These are phyloP conservation scores for Xanthoconium separans DNA, from an alignment of 1,284 basidiomycete genomes.

Conservation along the genomic window DNA sequence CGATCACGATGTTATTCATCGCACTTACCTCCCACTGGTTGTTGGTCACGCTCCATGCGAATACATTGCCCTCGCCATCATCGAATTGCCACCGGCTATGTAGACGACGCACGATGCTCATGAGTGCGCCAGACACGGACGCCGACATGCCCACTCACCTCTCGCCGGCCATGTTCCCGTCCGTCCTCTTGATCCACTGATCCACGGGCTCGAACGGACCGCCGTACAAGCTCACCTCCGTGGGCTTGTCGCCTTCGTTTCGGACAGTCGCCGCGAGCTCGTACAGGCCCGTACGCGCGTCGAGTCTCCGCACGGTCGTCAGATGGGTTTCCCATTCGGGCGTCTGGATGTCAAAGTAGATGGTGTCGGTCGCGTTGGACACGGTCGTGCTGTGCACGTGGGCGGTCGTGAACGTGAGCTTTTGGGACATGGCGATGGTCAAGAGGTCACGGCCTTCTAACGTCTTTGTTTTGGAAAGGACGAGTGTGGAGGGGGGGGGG, in stretches of 20 bases:
- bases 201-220: constrained; percentile 8
- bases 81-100: constrained; percentile 28
- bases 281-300: constrained; percentile 30
- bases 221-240: constrained; percentile 17
- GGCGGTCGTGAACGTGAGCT: constrained; percentile 40
- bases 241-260: constrained; percentile 31
- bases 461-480: too few relatives aligned
- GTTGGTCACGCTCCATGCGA: constrained; percentile 18
- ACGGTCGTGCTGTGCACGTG: constrained; percentile 39
- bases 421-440: constrained; percentile 26
- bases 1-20: background rate
- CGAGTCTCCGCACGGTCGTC: constrained; percentile 38
- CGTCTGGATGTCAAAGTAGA: constrained; percentile 44
- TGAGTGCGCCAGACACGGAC: background rate
- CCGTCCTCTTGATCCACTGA: constrained; percentile 21
- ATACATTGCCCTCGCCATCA: constrained; percentile 22
- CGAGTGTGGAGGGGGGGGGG: too few relatives aligned
- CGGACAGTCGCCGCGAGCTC: constrained; percentile 36
- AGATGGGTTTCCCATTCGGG: constrained; percentile 39
- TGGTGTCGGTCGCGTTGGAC: constrained; percentile 38
- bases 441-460: background rate
- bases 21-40: constrained; percentile 14
- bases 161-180: constrained; percentile 14
- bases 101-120: background rate
- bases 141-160: constrained; percentile 11